Base-by-base conservation (phyloP, 257 asterid species). In the Fraxinus americana region DNA sequence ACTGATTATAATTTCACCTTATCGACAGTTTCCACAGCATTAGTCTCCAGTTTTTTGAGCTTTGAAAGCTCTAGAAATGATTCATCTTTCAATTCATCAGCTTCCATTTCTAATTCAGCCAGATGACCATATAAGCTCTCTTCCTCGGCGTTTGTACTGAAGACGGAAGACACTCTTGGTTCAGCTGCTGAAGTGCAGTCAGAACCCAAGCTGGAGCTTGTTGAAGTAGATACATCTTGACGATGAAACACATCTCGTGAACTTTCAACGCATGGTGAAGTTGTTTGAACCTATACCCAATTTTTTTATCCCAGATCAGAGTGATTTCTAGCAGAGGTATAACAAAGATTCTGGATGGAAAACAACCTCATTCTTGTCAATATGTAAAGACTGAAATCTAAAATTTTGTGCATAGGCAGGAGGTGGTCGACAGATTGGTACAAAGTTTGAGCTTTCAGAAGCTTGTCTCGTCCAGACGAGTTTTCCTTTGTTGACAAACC, bases 401-500 rank as follows among this genome's bases (percentile, higher is more conserved):
- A 86, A 75, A 81, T 77, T 79, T 52, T 71, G 81, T 39, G 82
- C 70, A 74, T n/a, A 39, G 29, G 83, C 72, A 36, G 81, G 73
- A 70, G 79, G 83, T 16, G 72, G 77, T 41, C 70, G 87, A 82
- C 73, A 45, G 79, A 71, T 77, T 6, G 81, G 78, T 48, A 73
- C 21, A 67, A 72, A 75, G 83, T 71, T 77, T 70, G 85, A 80
- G 82, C 78, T 74, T 75, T 82, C 84, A 57, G 84, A 80, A 79
- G 82, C 85, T 71, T 88, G 90, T 83, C 90, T 86, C 65, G 81
- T 88, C 97, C 97, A 91, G 65, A 92, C 80, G 69, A 88, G 83
- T 79, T 89, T 91, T 75, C 96, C 94, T 70, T 91, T 92, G 89
- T 85, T 78, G 75, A 94, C 92, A 67, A 88, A 94, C 87, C 89